A percentile compares a stretch with the other conserved stretches of the same genome.
These are phyloP conservation scores for Jatropha podagrica DNA, from an alignment of 441 rosid species.

Conservation along the genomic window DNA sequence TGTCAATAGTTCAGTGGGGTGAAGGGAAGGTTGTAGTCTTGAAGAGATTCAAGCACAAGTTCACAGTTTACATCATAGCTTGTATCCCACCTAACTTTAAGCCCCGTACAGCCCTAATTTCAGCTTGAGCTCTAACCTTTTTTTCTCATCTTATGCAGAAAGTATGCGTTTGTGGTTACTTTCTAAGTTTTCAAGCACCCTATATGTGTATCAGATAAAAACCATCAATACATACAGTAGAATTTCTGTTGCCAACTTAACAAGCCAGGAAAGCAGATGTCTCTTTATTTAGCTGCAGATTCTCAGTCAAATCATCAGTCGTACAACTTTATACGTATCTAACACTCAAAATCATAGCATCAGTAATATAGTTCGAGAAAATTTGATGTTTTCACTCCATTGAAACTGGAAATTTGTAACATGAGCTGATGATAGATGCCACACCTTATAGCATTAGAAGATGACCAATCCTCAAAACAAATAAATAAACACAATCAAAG, in stretches of 20 bases:
- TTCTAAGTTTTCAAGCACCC: neutral
- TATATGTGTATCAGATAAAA: slow-evolving; percentile 9
- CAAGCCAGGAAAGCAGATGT: neutral
- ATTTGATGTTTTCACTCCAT: neutral
- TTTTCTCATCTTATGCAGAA: slow-evolving; percentile 9
- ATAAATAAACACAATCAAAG: neutral
- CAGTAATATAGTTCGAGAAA: neutral
- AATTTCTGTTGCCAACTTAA: slow-evolving; percentile 8
- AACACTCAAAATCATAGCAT: neutral
- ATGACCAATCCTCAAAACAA: neutral
- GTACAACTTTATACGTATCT: neutral
- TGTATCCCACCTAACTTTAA: slow-evolving; percentile 36
- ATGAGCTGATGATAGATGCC: neutral
- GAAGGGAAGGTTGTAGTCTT: slow-evolving; percentile 40
- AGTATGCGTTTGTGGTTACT: neutral
- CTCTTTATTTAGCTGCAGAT: neutral
- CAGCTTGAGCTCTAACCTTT: slow-evolving; percentile 23
- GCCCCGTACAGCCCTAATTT: slow-evolving; percentile 31
- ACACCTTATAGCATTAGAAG: neutral
- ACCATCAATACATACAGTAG: neutral
- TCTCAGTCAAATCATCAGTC: neutral
- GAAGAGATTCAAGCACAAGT: slow-evolving; percentile 44
- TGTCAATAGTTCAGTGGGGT: slow-evolving; percentile 41
- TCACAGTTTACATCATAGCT: slow-evolving; percentile 35
- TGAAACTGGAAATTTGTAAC: neutral